Evolutionary conservation across 2,329 filamentous ascomycete species (phyloP), one percentile per base, ranked within the genome.

Genomic region (Xylaria sp.): DNA sequence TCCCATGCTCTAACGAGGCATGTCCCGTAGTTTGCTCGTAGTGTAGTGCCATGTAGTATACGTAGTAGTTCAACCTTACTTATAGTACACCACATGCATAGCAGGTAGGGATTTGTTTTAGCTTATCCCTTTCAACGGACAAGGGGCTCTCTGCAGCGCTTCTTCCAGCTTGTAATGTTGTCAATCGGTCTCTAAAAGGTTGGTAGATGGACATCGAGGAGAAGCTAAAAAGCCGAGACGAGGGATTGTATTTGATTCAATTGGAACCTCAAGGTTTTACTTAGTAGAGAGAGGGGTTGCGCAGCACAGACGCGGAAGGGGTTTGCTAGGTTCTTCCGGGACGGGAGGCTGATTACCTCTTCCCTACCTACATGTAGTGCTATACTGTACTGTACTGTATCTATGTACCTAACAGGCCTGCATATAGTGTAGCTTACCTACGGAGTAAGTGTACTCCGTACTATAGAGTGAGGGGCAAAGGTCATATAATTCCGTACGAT

Each of bases 281-380:
- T 35, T 35, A n/a, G n/a, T 35, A 10, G 10, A 35, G 16, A 40
- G 66, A 62, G 66, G 51, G 61, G 50, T 65, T 32, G 32, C n/a
- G 50, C 23, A 61, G 66, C 66, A 65, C 57, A 53, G 66, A 62
- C 61, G 27, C 55, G 35, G 58, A 60, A 67, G 55, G 32, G 48
- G 10, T 53, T 64, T 29, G 48, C 59, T 16, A 66, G 32, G 59
- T 60, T 65, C 58, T 58, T 51, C 62, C 59, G 63, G 59, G 35
- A 51, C 47, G 54, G 58, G 66, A 60, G 59, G 65, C 59, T 50
- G 48, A 66, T 63, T 48, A 57, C 27, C 27, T 9, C 27, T 54
- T 21, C 48, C 5, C 2, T 18, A 18, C 9, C 5, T 16, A 16
- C 5, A 3, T 3, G 2, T 42, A 16, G 40, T 42, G 16, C 5